Conservation (phyloP, 2,329 filamentous ascomycete species). For the Septoria linicola region DNA sequence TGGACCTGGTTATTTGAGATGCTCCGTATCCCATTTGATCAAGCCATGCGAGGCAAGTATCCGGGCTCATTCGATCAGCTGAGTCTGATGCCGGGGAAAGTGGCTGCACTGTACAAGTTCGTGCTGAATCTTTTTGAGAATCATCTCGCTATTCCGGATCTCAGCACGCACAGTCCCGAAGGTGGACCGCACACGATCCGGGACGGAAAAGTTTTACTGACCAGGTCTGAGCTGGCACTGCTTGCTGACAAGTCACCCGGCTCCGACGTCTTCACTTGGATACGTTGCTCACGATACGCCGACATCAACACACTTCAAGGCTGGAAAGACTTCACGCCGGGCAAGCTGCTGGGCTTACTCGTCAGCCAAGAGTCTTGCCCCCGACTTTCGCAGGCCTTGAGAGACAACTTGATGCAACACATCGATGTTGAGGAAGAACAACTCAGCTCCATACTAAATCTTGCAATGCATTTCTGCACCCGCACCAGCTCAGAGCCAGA, state of each 20-base stretch:
- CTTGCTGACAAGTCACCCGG: not conserved
- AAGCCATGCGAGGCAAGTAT: conserved; percentile 11
- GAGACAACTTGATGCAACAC: conserved; percentile 9
- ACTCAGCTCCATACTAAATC: conserved; percentile 21
- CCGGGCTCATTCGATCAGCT: conserved; percentile 10
- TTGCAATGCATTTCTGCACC: conserved; percentile 25
- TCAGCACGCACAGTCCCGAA: not conserved
- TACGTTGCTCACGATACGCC: conserved; percentile 9
- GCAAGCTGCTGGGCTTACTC: conserved; percentile 23
- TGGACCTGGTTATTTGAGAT: conserved; percentile 24
- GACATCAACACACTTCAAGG: conserved; percentile 4
- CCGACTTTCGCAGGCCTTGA: conserved; percentile 1
- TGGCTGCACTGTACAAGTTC: conserved; percentile 24
- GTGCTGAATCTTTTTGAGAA: conserved; percentile 15
- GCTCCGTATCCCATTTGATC: conserved; percentile 18
- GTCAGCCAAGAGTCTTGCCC: conserved; percentile 1
- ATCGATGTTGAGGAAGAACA: conserved; percentile 27
- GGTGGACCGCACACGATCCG: not conserved
- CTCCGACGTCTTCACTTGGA: conserved; percentile 4
- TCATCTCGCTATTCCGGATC: conserved; percentile 6
- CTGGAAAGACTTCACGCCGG: conserved; percentile 25
- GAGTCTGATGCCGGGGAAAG: conserved; percentile 5
- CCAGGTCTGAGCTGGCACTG: conserved; percentile 3
- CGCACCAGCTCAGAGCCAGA: conserved; percentile 1
- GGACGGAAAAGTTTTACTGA: conserved; percentile 11